These are phyloP conservation scores for Conidiobolus incongruus DNA, from an alignment of 371 early-diverging fungal species.

Conservation along the genomic window DNA sequence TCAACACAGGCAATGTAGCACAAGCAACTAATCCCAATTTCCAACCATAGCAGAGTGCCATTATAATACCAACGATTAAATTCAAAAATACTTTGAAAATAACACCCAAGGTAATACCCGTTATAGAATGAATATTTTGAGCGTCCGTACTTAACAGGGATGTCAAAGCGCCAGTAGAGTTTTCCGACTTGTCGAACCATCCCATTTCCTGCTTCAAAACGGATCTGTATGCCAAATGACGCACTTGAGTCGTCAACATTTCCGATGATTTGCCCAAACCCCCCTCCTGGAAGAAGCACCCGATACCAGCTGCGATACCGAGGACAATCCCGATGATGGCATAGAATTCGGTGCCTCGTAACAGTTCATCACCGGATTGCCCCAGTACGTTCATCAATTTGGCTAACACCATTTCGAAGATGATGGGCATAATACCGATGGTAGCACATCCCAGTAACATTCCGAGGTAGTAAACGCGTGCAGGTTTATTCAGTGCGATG, in stretches of 20 bases:
- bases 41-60: conserved; percentile 38
- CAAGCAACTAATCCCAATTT: conserved; percentile 34
- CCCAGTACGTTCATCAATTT: conserved; percentile 19
- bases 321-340: conserved; percentile 57
- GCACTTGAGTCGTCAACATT: conserved; percentile 28
- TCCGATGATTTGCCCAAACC: conserved; percentile 25
- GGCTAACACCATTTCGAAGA: conserved; percentile 24
- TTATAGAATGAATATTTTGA: conserved; percentile 24
- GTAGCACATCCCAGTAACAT: conserved; percentile 8
- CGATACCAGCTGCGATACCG: conserved; percentile 18
- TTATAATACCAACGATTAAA: conserved; percentile 7
- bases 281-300: conserved; percentile 13
- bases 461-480: too few relatives aligned
- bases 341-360: conserved; percentile 32
- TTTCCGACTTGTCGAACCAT: conserved; percentile 60
- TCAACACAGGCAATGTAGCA: conserved; percentile 21
- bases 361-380: not conserved
- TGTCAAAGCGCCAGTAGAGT: conserved; percentile 64
- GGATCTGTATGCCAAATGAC: conserved; percentile 25
- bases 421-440: conserved; percentile 16
- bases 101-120: conserved; percentile 6
- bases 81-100: conserved; percentile 5
- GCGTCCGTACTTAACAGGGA: conserved; percentile 64
- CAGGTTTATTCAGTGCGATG: too few relatives aligned
- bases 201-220: too few relatives aligned